Evolutionary conservation across 306 rosid genomes (phyloP), one percentile per base, ranked within the genome.

Genomic region (Prunus mira): DNA sequence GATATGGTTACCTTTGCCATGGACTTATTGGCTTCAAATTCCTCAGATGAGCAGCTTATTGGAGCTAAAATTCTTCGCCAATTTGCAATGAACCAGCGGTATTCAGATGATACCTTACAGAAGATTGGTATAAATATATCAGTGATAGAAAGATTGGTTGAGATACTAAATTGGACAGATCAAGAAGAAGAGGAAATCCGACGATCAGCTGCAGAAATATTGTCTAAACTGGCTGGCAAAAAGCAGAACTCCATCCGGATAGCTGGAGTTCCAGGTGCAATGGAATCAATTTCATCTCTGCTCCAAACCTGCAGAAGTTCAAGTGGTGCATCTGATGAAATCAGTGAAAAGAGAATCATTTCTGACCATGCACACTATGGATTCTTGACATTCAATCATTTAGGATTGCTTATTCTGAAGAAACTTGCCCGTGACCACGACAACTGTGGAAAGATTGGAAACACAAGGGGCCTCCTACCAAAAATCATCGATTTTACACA

Each of bases 141-240:
- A 5, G 88, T 86, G 57, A 88, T 96, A 15, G 99, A 96, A 76
- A 86, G 96, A 51, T 77, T 96, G 61, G 98, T 96, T 61, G 99
- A 92, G 90, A 92, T 96, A 88, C 78, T 96, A 86, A 96, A 96
- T 82, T 92, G 97, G 99, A 89, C 86, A 65, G 96, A 89, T 56
- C 87, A 75, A 54, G 84, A 88, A 77, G 98, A 96, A 78, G 94
- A 92, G 79, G 99, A 91, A 73, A 86, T 88, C 57, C 86, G 99
- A 86, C 72, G 75, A 28, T 86, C 91, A 18, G 96, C 98, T 28
- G 99, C 98, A 2, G 91, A 92, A 82, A 89, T 92, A 71, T 50
- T 96, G 69, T 83, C 99, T 3, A 72, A 79, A 84, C 83, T 96
- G 19, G 93, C 99, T 0, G 98, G 97, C 11, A 92, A 92, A 77